phyloP scores from a whole-genome alignment of 495 filamentous ascomycete species.

The Tuber aestivum region DNA sequence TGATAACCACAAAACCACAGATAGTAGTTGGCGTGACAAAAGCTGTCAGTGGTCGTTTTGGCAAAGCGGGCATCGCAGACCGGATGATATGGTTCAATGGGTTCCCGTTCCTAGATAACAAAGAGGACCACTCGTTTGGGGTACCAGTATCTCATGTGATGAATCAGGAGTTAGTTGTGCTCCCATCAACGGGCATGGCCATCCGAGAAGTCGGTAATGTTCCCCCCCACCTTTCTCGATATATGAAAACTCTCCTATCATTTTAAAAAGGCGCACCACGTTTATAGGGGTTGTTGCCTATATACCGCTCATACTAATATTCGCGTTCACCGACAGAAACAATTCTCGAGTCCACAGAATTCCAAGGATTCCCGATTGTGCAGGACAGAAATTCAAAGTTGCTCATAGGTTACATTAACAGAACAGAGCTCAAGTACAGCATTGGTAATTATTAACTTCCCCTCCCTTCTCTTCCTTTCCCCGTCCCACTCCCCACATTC shows the following conservation, averaged over 20 bases:
- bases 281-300: background rate
- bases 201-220: constrained; percentile 56
- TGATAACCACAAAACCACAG: constrained; percentile 10
- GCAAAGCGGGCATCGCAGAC: constrained; percentile 90
- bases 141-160: constrained; percentile 91
- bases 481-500: constrained; percentile 12
- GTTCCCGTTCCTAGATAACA: constrained; percentile 95
- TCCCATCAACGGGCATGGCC: constrained; percentile 69
- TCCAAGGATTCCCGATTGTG: constrained; percentile 91
- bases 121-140: constrained; percentile 96
- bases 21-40: constrained; percentile 98
- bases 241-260: background rate
- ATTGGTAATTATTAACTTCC: constrained; percentile 48
- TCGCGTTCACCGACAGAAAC: constrained; percentile 48
- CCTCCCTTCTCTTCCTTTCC: constrained; percentile 18
- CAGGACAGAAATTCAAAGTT: constrained; percentile 64
- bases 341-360: constrained; percentile 70
- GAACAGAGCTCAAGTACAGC: constrained; percentile 90
- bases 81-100: constrained; percentile 99
- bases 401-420: constrained; percentile 87
- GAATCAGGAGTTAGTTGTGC: constrained; percentile 68
- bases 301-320: background rate
- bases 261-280: constrained; percentile 1
- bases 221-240: background rate
- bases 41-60: constrained; percentile 78